Evolutionary conservation across 495 filamentous ascomycete genomes (phyloP).

Genomic region (Alectoria sarmentosa): DNA sequence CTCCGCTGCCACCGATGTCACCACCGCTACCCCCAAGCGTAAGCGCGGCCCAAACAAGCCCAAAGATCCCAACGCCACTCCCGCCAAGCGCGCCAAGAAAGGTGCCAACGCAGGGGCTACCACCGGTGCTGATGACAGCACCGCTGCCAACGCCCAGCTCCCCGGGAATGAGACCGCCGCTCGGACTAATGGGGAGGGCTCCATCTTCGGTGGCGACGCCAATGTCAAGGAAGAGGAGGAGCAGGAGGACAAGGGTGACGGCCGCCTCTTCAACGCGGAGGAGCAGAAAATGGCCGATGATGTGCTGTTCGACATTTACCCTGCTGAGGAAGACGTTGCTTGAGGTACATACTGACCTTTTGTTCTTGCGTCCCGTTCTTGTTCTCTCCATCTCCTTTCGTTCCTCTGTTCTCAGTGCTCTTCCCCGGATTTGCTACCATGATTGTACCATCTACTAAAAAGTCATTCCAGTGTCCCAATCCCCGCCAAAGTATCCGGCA

Average conservation of each 20-base stretch:
- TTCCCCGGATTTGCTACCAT: background rate
- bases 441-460: background rate
- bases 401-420: background rate
- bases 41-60: constrained; percentile 7
- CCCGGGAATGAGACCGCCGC: background rate
- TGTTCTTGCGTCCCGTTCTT: background rate
- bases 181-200: background rate
- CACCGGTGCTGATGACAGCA: background rate
- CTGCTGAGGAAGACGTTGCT: background rate
- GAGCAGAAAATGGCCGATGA: background rate
- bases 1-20: background rate
- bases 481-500: background rate
- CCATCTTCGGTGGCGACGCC: background rate
- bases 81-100: constrained; percentile 15
- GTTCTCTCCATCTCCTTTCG: background rate
- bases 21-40: background rate
- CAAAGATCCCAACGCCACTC: constrained; percentile 10
- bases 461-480: background rate
- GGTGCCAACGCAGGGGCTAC: background rate
- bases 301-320: background rate
- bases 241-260: background rate
- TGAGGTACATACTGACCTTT: background rate
- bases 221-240: background rate
- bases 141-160: background rate
- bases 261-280: background rate